Conservation (phyloP, 73 alveolate genomes). For the Paramecium biaurelia region DNA sequence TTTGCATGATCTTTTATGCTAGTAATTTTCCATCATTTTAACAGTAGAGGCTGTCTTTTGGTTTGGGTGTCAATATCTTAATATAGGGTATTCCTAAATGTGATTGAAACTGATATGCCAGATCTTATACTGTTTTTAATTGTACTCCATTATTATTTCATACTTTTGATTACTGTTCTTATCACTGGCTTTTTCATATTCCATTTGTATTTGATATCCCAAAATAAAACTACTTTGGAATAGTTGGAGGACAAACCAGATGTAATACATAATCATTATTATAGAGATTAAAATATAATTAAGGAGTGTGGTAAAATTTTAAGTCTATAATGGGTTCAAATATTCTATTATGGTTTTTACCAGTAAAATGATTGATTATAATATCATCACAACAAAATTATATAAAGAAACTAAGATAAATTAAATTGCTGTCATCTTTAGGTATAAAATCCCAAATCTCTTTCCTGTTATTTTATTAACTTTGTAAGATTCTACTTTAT, state of each 20-base stretch:
- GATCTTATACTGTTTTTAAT: background rate
- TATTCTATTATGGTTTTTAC: slow-evolving; percentile 12
- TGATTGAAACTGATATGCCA: background rate
- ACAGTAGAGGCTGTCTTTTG: slow-evolving; percentile 3
- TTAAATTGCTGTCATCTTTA: background rate
- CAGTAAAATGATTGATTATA: background rate
- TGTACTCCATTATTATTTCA: background rate
- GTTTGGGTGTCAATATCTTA: background rate
- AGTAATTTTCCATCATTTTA: background rate
- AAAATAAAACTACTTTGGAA: slow-evolving; percentile 33
- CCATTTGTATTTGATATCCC: background rate
- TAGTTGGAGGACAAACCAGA: slow-evolving; percentile 21
- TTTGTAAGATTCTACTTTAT: background rate
- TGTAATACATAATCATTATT: background rate
- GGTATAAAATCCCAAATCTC: background rate
- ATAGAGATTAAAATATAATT: background rate
- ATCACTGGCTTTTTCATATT: slow-evolving; percentile 14
- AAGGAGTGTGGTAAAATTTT: background rate
- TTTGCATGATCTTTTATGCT: slow-evolving; percentile 28
- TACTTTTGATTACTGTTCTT: background rate
- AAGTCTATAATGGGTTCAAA: background rate
- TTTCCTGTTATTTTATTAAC: background rate
- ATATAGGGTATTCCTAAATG: background rate
- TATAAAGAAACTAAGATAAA: background rate
- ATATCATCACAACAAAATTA: background rate